Conservation (phyloP, 345 rosid genomes). For the Corchorus olitorius region DNA sequence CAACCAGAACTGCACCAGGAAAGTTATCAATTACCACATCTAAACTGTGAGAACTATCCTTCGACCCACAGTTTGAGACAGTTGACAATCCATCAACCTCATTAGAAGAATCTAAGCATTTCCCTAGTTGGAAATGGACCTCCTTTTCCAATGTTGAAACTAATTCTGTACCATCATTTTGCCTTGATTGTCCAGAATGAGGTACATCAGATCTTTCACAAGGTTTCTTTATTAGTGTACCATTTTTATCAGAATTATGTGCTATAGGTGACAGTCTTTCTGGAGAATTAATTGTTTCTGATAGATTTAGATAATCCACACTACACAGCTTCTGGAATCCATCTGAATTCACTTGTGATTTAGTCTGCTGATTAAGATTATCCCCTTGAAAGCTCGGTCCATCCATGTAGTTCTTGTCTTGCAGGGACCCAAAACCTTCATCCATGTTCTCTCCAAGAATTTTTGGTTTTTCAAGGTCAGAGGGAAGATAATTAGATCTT, state of each 20-base stretch:
- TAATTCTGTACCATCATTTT: slow-evolving; percentile 5
- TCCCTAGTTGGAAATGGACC: slow-evolving; percentile 23
- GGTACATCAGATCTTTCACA: slow-evolving; percentile 24
- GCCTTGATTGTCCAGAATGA: slow-evolving; percentile 29
- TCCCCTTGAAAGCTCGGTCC: slow-evolving; percentile 20
- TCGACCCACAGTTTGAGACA: slow-evolving; percentile 29
- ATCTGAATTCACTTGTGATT: slow-evolving; percentile 32
- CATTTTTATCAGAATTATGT: slow-evolving; percentile 16
- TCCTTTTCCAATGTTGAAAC: slow-evolving; percentile 22
- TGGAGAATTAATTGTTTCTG: slow-evolving; percentile 30
- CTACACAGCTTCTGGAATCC: slow-evolving; percentile 24
- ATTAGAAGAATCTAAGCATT: slow-evolving; percentile 33
- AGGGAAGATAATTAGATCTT: slow-evolving; percentile 23
- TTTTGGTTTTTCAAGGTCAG: slow-evolving; percentile 23
- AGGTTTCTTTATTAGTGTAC: slow-evolving; percentile 25
- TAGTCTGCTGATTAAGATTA: slow-evolving; percentile 25
- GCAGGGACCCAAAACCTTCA: slow-evolving; percentile 27
- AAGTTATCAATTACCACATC: slow-evolving; percentile 30
- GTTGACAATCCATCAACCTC: slow-evolving; percentile 34
- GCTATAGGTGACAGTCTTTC: slow-evolving; percentile 30
- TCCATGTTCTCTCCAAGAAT: slow-evolving; percentile 24
- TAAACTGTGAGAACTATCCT: slow-evolving; percentile 29
- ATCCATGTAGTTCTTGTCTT: slow-evolving; percentile 31
- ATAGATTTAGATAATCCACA: slow-evolving; percentile 29
- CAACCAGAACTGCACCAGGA: slow-evolving; percentile 28